A percentile compares a stretch with the other conserved stretches of the same genome.
Conservation (phyloP, 2,329 filamentous ascomycete genomes). For the Talaromyces albobiverticillius region DNA sequence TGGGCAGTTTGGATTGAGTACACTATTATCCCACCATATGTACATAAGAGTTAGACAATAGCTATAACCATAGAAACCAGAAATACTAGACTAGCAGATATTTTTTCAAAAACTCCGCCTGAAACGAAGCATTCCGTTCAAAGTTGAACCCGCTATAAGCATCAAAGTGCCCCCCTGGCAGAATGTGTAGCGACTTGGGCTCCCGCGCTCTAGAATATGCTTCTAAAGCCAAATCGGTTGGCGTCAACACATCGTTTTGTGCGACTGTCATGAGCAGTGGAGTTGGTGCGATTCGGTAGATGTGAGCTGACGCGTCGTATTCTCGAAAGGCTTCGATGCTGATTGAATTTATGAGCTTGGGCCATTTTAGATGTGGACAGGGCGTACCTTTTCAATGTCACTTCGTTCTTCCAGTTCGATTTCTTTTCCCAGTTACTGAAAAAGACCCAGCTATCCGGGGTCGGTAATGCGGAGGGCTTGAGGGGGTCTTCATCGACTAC, state of each 20-base stretch:
- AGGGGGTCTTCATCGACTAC: conserved; percentile 31
- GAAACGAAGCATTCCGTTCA: not conserved
- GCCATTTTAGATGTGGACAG: not conserved
- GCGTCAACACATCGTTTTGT: conserved; percentile 31
- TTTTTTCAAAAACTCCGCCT: not conserved
- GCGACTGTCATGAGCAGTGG: conserved; percentile 38
- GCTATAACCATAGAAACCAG: no score
- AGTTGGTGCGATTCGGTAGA: conserved; percentile 38
- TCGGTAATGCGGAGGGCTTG: conserved; percentile 30
- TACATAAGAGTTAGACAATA: no score
- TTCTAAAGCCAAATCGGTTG: conserved; percentile 27
- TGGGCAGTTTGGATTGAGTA: not conserved
- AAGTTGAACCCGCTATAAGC: not conserved
- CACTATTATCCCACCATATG: conserved; percentile 40
- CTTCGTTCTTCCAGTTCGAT: conserved; percentile 37
- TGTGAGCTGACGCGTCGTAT: conserved; percentile 23
- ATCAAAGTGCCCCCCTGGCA: not conserved
- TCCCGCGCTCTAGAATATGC: conserved; percentile 3
- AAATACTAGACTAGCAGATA: no score
- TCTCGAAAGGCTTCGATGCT: conserved; percentile 10
- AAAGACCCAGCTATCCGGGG: conserved; percentile 33
- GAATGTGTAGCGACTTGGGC: not conserved
- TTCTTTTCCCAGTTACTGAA: conserved; percentile 27
- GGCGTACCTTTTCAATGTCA: conserved; percentile 31
- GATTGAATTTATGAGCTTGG: no score